A percentile compares a stretch with the other conserved stretches of the same genome.
phyloP scores from a whole-genome alignment of 2,329 filamentous ascomycete species.

The Fusarium camptoceras region DNA sequence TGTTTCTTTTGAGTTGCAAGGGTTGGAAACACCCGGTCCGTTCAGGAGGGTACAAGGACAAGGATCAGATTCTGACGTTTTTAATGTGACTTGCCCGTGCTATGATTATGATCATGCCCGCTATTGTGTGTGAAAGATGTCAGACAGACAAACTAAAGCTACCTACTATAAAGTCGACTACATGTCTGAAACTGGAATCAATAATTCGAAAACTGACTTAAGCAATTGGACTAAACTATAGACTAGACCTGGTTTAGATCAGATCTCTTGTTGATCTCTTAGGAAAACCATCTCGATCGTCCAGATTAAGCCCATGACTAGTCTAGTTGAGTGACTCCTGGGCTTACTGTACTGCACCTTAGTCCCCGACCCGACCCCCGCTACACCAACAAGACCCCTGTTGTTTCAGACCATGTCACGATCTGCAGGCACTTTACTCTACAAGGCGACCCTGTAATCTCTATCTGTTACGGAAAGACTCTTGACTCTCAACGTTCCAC shows the following conservation, averaged over 20 bases:
- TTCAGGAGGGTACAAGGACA: slow-evolving; percentile 28
- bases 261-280: slow-evolving; percentile 1
- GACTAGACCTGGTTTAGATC: not conserved
- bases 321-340: not conserved
- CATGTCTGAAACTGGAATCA: not conserved
- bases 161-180: not conserved
- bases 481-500: slow-evolving; percentile 1
- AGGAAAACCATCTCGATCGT: slow-evolving; percentile 3
- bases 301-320: slow-evolving; percentile 23
- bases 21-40: slow-evolving; percentile 41
- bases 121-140: not conserved
- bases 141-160: not conserved
- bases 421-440: slow-evolving; percentile 43
- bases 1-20: slow-evolving; percentile 20
- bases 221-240: not conserved
- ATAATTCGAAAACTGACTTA: not conserved
- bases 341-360: not conserved
- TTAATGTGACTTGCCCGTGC: not conserved
- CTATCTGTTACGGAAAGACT: slow-evolving; percentile 35
- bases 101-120: not conserved
- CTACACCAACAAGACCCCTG: slow-evolving; percentile 25
- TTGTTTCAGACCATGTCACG: slow-evolving; percentile 25
- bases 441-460: slow-evolving; percentile 40
- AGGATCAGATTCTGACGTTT: slow-evolving; percentile 16
- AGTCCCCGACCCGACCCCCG: not conserved